These are phyloP conservation scores for Aspergillus sclerotialis DNA, from an alignment of 2,329 filamentous ascomycete species.

Conservation along the genomic window DNA sequence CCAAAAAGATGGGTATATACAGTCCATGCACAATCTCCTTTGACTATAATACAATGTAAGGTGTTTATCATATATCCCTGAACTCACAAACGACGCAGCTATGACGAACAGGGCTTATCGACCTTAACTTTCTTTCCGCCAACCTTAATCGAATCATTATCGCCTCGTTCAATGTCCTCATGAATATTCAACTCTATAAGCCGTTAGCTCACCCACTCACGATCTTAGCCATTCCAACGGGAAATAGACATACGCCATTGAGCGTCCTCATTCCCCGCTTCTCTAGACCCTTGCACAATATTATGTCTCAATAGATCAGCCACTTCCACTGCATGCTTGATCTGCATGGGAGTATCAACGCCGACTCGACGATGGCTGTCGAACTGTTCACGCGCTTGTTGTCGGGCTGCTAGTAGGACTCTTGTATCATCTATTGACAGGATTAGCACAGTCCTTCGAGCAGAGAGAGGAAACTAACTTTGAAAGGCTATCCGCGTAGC, in stretches of 20 bases:
- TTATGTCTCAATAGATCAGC: conserved; percentile 74
- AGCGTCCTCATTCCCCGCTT: conserved; percentile 22
- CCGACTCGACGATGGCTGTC: conserved; percentile 57
- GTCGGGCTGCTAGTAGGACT: conserved; percentile 63
- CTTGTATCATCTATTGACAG: conserved; percentile 56
- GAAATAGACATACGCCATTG: conserved; percentile 28
- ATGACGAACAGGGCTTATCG: conserved; percentile 36
- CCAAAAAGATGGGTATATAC: conserved; percentile 28
- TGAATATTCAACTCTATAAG: conserved; percentile 75
- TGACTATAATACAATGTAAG: conserved; percentile 26
- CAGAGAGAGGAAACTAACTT: conserved; percentile 44
- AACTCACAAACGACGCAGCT: conserved; percentile 3
- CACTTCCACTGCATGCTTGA: conserved; percentile 76
- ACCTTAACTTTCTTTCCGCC: conserved; percentile 35
- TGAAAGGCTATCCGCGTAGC: conserved; percentile 76
- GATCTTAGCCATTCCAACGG: too few relatives aligned
- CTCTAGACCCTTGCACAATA: conserved; percentile 70
- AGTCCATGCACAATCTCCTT: background rate
- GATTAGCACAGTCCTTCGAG: conserved; percentile 6
- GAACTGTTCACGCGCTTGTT: conserved; percentile 68
- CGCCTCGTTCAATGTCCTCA: conserved; percentile 79
- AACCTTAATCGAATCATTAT: conserved; percentile 84
- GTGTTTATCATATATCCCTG: conserved; percentile 3
- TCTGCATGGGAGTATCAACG: conserved; percentile 54
- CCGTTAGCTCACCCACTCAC: too few relatives aligned